Evolutionary conservation across 2,329 filamentous ascomycete species (phyloP).

Genomic region (Leptographium procerum): DNA sequence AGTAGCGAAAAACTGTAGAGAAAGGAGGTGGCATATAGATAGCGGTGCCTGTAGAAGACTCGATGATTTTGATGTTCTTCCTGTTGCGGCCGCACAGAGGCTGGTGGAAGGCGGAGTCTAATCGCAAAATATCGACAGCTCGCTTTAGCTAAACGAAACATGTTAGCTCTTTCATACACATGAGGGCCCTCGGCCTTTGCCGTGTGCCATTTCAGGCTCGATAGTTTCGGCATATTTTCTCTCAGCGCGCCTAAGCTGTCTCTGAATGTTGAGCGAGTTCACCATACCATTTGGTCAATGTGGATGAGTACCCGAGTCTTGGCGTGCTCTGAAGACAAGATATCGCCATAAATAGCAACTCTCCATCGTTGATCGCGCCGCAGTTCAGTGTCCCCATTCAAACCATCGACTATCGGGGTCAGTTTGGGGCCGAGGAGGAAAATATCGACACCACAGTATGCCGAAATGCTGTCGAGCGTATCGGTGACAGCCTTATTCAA

Average conservation of each 20-base stretch:
- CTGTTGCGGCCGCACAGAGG: constrained; percentile 85
- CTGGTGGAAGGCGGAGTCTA: constrained; percentile 82
- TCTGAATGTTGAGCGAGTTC: background rate
- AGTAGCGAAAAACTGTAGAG: constrained; percentile 82
- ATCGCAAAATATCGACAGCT: constrained; percentile 65
- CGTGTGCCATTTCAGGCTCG: background rate
- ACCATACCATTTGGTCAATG: constrained; percentile 80
- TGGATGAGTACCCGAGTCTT: constrained; percentile 94
- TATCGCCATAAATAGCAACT: constrained; percentile 88
- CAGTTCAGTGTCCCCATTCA: constrained; percentile 69
- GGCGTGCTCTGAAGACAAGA: constrained; percentile 89
- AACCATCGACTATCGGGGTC: constrained; percentile 61
- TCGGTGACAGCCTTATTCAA: constrained; percentile 68
- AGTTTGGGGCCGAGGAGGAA: constrained; percentile 89
- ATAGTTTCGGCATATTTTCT: background rate
- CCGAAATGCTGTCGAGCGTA: constrained; percentile 76
- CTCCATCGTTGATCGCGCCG: constrained; percentile 84
- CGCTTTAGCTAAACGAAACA: constrained; percentile 47
- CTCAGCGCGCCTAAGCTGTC: too few species aligned
- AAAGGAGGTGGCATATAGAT: constrained; percentile 98
- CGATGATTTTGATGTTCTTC: constrained; percentile 96
- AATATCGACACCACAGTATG: constrained; percentile 88
- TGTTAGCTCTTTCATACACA: background rate
- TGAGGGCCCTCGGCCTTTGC: background rate
- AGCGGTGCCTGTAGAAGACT: constrained; percentile 87